phyloP scores from a whole-genome alignment of 257 asterid species.

The Fraxinus excelsior region DNA sequence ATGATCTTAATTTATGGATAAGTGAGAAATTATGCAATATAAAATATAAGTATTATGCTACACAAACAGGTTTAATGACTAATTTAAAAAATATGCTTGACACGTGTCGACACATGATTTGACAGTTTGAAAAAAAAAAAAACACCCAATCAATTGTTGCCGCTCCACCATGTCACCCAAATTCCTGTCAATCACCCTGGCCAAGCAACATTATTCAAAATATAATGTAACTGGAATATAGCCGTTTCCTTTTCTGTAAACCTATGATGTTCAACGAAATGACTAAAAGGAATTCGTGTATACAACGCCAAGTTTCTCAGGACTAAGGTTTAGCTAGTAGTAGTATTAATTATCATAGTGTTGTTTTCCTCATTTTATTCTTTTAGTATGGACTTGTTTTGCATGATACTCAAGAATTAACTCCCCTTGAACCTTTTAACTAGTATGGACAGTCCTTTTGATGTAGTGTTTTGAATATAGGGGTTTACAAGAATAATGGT shows the following conservation, averaged over 20 bases:
- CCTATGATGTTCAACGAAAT: background rate
- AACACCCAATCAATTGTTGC: too few relatives aligned
- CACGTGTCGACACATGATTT: too few relatives aligned
- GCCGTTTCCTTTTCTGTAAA: background rate
- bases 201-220: too few relatives aligned
- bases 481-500: conserved; percentile 96
- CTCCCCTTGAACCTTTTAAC: background rate
- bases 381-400: background rate
- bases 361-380: background rate
- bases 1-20: background rate
- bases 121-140: too few relatives aligned
- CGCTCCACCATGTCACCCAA: too few relatives aligned
- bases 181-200: too few relatives aligned
- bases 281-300: background rate
- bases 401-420: background rate
- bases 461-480: conserved; percentile 31
- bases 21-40: background rate
- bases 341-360: background rate
- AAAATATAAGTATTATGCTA: background rate
- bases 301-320: background rate
- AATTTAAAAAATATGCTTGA: too few relatives aligned
- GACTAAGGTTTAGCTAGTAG: background rate
- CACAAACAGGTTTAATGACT: too few relatives aligned
- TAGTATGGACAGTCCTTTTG: background rate
- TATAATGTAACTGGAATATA: background rate